Evolutionary conservation across 805 yeast genomes (phyloP), one percentile per base, ranked within the genome.

Genomic region (Pichia ethanolica): DNA sequence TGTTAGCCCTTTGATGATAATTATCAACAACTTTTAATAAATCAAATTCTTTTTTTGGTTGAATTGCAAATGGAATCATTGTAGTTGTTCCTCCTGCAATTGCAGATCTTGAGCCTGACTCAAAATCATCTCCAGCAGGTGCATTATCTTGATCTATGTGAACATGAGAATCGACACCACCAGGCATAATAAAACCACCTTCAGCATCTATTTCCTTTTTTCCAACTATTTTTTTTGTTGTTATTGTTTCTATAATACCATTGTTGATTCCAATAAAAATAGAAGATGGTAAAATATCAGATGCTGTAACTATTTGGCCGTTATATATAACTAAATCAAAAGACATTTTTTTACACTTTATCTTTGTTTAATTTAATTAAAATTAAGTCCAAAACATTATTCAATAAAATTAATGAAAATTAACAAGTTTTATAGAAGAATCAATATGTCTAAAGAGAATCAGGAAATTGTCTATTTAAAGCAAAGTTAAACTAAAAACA

Each of bases 131-230:
- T 42, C 74, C 72, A 1, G 70, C 64, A 13, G 71, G 64, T 57
- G 97, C 72, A 25, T 97, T 97, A 0, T 97, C 97, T 54, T 74
- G 75, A 42, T 71, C 72, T 14, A 74, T 50, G 51, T 73, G 78
- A 20, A 72, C 74, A 57, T 74, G 78, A 1, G 74, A 64, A 55
- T 73, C 78, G 37, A 73, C 66, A 11, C 78, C 78, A 39, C 78
- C 78, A 4, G 78, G 78, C 1, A 74, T 73, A 13, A 73, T 65
- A 52, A 56, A 65, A 0, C 65, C 78, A 11, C 77, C 75, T 47
- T 71, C 61, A 4, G 77, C 77, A 57, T 73, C 76, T 27, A 73
- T 68, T 11, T 58, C 56, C 42, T 60, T 58, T 14, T 47, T 49
- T 33, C 63, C 72, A 4, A 7, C 7, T 9, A 49, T 28, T 48